Evolutionary conservation across 2,329 filamentous ascomycete genomes (phyloP).

Genomic region (Septoria linicola): DNA sequence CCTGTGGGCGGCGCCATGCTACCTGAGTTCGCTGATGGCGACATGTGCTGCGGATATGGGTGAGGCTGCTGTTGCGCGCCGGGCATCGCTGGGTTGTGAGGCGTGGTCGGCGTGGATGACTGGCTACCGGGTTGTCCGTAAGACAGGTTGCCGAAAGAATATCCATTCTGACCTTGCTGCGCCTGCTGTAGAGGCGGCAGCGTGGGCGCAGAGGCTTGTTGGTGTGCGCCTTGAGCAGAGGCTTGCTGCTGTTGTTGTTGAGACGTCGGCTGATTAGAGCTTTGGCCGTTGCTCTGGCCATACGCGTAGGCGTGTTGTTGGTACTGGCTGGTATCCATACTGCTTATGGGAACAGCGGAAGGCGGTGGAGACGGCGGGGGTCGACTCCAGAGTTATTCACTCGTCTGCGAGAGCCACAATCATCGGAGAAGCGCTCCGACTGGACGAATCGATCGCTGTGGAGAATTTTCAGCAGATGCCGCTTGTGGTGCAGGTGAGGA

Average conservation of each 20-base stretch:
- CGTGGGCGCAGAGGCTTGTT: conserved; percentile 33
- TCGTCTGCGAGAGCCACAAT: conserved; percentile 4
- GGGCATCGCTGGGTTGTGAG: conserved; percentile 37
- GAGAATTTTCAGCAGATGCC: conserved; percentile 10
- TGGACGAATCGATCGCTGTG: not conserved
- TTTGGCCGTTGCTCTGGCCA: conserved; percentile 25
- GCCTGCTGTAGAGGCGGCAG: conserved; percentile 38
- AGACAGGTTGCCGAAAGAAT: conserved; percentile 37
- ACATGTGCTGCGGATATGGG: conserved; percentile 13
- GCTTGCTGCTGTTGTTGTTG: conserved; percentile 26
- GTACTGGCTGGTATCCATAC: conserved; percentile 19
- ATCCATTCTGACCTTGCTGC: conserved; percentile 34
- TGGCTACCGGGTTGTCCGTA: conserved; percentile 36
- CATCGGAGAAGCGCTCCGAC: conserved; percentile 11
- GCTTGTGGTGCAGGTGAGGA: not conserved
- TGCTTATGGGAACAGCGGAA: conserved; percentile 7
- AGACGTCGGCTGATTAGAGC: conserved; percentile 17
- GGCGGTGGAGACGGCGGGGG: conserved; percentile 7
- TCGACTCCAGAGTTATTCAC: conserved; percentile 15
- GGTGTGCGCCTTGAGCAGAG: conserved; percentile 26
- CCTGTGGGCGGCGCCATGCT: conserved; percentile 39
- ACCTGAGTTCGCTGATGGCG: conserved; percentile 30
- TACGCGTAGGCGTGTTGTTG: conserved; percentile 14
- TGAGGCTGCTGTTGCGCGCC: conserved; percentile 24
- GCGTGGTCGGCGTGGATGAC: conserved; percentile 36